Evolutionary conservation across 331 rosid genomes (phyloP).

Genomic region (Arachis monticola): DNA sequence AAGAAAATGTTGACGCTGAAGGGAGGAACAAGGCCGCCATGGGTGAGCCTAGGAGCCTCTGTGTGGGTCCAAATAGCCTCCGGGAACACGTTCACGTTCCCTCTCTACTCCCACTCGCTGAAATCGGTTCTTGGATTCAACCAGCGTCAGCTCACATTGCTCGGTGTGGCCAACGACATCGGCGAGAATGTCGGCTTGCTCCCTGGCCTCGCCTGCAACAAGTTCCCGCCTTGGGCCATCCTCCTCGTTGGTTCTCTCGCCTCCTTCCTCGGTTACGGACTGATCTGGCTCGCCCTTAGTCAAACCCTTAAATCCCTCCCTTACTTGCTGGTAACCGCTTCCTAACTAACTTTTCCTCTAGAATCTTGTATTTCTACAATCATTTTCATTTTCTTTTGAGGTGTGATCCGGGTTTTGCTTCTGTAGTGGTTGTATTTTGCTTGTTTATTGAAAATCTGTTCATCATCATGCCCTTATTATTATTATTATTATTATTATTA

Average conservation of each 20-base stretch:
- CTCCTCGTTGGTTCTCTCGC: constrained; percentile 60
- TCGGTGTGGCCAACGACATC: constrained; percentile 84
- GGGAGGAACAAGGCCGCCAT: constrained; percentile 80
- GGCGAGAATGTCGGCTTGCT: constrained; percentile 79
- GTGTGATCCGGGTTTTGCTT: neutral
- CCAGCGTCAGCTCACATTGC: constrained; percentile 71
- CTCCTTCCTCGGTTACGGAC: constrained; percentile 71
- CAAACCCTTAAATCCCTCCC: constrained; percentile 53
- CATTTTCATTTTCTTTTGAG: neutral
- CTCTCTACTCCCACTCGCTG: constrained; percentile 76
- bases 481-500: no score
- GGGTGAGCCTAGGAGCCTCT: constrained; percentile 84
- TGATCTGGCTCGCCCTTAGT: constrained; percentile 63
- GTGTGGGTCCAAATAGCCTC: constrained; percentile 81
- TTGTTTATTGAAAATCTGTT: neutral
- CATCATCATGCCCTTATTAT: neutral
- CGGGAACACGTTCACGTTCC: constrained; percentile 65
- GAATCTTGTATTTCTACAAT: no score
- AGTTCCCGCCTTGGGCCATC: constrained; percentile 74
- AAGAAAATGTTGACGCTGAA: constrained; percentile 53
- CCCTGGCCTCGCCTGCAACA: constrained; percentile 79
- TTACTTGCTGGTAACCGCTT: constrained; percentile 56
- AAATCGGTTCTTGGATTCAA: constrained; percentile 69
- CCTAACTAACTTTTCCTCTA: neutral
- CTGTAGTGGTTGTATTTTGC: neutral